A percentile compares a stretch with the other conserved stretches of the same genome.
Conservation (phyloP, 2,329 filamentous ascomycete genomes). For the Talaromyces sp. region DNA sequence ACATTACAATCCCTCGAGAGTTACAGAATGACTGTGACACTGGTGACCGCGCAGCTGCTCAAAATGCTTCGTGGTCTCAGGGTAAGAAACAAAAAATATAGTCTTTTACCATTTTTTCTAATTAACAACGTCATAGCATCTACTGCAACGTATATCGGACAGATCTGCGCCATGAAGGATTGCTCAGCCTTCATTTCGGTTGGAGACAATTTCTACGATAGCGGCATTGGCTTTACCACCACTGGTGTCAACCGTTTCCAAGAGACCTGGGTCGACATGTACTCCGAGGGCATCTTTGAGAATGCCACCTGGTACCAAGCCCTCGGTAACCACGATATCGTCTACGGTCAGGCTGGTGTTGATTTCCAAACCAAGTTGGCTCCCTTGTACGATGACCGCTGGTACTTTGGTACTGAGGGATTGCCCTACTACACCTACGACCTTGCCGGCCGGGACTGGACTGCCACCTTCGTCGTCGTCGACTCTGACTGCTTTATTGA, state of each 20-base stretch:
- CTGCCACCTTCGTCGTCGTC: slow-evolving; percentile 25
- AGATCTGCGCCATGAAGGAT: slow-evolving; percentile 24
- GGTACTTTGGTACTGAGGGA: slow-evolving; percentile 24
- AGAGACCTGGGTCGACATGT: slow-evolving; percentile 24
- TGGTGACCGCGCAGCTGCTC: slow-evolving; percentile 21
- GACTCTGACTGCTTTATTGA: slow-evolving; percentile 28
- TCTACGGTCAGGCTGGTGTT: slow-evolving; percentile 23
- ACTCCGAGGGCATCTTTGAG: slow-evolving; percentile 21
- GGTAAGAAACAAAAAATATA: slow-evolving; percentile 12
- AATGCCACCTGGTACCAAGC: slow-evolving; percentile 25
- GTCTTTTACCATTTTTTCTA: neutral
- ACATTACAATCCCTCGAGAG: slow-evolving; percentile 21
- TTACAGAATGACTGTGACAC: slow-evolving; percentile 26
- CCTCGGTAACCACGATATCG: slow-evolving; percentile 26
- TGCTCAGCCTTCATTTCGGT: slow-evolving; percentile 25
- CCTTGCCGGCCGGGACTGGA: slow-evolving; percentile 23
- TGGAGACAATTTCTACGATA: slow-evolving; percentile 28
- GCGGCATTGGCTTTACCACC: slow-evolving; percentile 25
- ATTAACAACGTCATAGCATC: slow-evolving; percentile 15
- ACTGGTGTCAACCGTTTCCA: slow-evolving; percentile 25
- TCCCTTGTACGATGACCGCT: slow-evolving; percentile 24
- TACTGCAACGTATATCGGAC: slow-evolving; percentile 23
- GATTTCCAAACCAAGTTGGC: slow-evolving; percentile 27
- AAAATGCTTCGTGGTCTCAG: slow-evolving; percentile 24
- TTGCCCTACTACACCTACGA: slow-evolving; percentile 24